Percentiles rank a stretch among this genome's conserved stretches.
phyloP scores from a whole-genome alignment of 345 rosid genomes.

The Ceriops tagal region DNA sequence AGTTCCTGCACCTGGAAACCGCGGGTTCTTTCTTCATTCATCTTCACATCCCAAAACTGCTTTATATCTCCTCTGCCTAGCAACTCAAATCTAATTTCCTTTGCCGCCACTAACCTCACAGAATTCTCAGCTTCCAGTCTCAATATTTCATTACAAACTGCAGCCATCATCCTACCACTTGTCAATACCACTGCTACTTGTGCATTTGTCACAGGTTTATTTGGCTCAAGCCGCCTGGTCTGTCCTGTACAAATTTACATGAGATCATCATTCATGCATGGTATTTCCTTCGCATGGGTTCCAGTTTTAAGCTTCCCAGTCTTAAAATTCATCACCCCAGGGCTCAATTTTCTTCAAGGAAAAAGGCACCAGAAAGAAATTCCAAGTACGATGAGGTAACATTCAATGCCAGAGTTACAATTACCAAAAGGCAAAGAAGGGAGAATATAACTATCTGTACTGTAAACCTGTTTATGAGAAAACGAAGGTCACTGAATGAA shows the following conservation, averaged over 20 bases:
- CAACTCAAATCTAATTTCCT: conserved; percentile 58
- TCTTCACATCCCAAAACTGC: conserved; percentile 60
- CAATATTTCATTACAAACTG: conserved; percentile 53
- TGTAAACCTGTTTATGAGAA: too few relatives aligned
- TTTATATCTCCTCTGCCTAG: conserved; percentile 64
- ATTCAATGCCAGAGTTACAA: too few relatives aligned
- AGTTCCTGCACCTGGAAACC: conserved; percentile 48
- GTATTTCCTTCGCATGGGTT: conserved; percentile 1
- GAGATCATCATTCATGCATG: neutral
- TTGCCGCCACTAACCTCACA: conserved; percentile 46
- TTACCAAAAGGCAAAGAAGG: too few relatives aligned
- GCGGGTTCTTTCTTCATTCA: conserved; percentile 47
- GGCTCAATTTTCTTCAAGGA: too few relatives aligned
- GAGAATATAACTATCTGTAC: too few relatives aligned
- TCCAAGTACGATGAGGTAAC: too few relatives aligned
- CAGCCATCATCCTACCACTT: conserved; percentile 66
- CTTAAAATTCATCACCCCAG: neutral
- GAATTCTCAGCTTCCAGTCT: conserved; percentile 59
- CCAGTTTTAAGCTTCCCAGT: conserved; percentile 1
- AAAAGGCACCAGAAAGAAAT: too few relatives aligned
- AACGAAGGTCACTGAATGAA: too few relatives aligned
- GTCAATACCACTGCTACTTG: conserved; percentile 79
- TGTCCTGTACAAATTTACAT: conserved; percentile 48
- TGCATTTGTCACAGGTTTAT: conserved; percentile 74
- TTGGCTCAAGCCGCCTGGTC: conserved; percentile 76